Percentiles rank a stretch among this genome's conserved stretches.
Conservation (phyloP, 2,329 filamentous ascomycete species). For the Rosellinia necatrix region DNA sequence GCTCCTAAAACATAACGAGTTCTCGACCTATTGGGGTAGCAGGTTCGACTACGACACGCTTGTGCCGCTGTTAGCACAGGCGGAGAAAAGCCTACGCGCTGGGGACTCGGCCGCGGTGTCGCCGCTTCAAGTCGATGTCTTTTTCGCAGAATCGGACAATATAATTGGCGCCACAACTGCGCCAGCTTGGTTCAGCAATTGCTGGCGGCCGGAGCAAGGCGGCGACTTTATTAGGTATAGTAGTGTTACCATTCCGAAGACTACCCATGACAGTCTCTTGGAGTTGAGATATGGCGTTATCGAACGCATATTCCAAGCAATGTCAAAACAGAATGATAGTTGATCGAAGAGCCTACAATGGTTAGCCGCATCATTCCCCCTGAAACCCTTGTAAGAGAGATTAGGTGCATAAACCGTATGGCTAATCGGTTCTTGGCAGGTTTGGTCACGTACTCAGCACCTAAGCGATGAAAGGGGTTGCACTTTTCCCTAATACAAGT, state of each 20-base stretch:
- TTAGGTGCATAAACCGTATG: no score
- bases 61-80: constrained; percentile 28
- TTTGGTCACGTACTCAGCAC: no score
- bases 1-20: constrained; percentile 28
- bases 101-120: not conserved
- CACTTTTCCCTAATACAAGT: no score
- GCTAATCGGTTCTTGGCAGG: no score
- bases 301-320: constrained; percentile 23
- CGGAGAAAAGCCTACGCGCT: constrained; percentile 13
- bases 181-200: constrained; percentile 30
- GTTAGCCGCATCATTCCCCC: no score
- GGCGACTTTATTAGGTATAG: constrained; percentile 27
- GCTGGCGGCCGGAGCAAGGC: constrained; percentile 29
- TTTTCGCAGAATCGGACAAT: constrained; percentile 30
- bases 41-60: constrained; percentile 31
- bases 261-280: constrained; percentile 30
- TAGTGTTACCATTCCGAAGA: constrained; percentile 22
- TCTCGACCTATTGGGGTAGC: constrained; percentile 27
- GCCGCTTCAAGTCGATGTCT: constrained; percentile 27
- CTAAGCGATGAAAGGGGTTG: no score
- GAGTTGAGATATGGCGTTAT: constrained; percentile 28
- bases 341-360: no score
- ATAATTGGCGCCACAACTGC: constrained; percentile 29
- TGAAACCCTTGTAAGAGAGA: no score
- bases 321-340: not conserved